Percentiles rank a stretch among this genome's conserved stretches.
Evolutionary conservation across 1,284 basidiomycete genomes (phyloP).

Genomic region (Marasmius oreades): DNA sequence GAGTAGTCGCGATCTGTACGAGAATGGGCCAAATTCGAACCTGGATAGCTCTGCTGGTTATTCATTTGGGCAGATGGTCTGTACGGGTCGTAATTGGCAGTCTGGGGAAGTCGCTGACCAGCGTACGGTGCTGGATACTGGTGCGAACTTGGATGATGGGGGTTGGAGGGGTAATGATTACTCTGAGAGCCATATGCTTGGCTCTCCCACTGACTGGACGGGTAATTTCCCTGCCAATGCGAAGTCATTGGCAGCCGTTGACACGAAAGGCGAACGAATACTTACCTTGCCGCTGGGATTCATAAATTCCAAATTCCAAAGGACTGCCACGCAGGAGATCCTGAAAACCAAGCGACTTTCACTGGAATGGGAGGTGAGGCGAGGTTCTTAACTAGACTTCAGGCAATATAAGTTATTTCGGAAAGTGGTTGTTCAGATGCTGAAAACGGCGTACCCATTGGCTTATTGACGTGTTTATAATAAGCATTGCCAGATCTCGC

Average conservation of each 20-base stretch:
- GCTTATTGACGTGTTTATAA: conserved; percentile 6
- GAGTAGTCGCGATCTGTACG: conserved; percentile 8
- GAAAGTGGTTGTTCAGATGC: not conserved
- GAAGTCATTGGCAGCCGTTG: not conserved
- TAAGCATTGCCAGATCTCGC: no score
- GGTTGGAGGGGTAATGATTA: conserved; percentile 5
- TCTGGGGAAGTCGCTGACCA: conserved; percentile 7
- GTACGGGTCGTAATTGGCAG: conserved; percentile 4
- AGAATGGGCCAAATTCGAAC: not conserved
- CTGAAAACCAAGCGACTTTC: not conserved
- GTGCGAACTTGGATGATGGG: conserved; percentile 8
- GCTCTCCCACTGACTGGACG: conserved; percentile 10
- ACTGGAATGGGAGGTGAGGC: conserved; percentile 5
- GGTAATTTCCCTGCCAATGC: conserved; percentile 10
- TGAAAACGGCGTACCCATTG: conserved; percentile 10
- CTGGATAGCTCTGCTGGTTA: conserved; percentile 4
- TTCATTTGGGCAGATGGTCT: conserved; percentile 6
- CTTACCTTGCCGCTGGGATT: conserved; percentile 18
- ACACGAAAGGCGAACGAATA: not conserved
- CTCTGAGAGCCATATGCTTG: conserved; percentile 9
- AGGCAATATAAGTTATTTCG: conserved; percentile 14
- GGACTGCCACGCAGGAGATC: not conserved
- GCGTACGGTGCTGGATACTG: conserved; percentile 2
- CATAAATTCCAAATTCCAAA: conserved; percentile 9
- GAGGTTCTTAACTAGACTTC: not conserved